Conservation (phyloP, 805 yeast genomes). For the Yamadazyma tumulicola region DNA sequence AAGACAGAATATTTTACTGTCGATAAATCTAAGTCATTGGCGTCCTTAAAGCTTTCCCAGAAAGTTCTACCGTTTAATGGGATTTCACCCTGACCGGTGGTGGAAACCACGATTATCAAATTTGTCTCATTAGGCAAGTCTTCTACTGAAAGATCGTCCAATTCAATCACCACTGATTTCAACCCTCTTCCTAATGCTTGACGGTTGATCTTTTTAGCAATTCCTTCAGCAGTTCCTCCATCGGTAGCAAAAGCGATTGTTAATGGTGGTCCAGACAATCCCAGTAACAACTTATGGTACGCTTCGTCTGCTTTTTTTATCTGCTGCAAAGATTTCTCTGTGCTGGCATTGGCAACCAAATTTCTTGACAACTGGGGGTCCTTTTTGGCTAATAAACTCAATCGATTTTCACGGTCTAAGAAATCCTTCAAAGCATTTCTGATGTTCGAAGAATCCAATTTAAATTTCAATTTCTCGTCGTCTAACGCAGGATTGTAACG, state of each 20-base stretch:
- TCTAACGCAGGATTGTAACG: conserved; percentile 69
- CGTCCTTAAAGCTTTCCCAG: conserved; percentile 66
- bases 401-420: conserved; percentile 84
- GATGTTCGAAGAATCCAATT: conserved; percentile 79
- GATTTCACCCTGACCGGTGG: conserved; percentile 86
- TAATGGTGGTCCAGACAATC: conserved; percentile 88
- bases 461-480: conserved; percentile 56
- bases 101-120: conserved; percentile 65
- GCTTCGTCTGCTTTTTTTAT: conserved; percentile 71
- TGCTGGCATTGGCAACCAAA: conserved; percentile 57
- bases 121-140: conserved; percentile 70
- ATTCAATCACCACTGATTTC: conserved; percentile 59
- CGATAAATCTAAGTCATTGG: conserved; percentile 64
- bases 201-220: conserved; percentile 75
- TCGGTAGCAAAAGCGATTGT: conserved; percentile 86
- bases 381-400: conserved; percentile 68
- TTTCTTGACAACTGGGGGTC: conserved; percentile 77
- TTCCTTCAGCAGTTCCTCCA: conserved; percentile 81
- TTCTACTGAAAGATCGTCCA: conserved; percentile 71
- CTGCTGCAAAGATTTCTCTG: conserved; percentile 57
- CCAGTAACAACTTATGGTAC: conserved; percentile 71
- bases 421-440: conserved; percentile 73
- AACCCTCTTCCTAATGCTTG: conserved; percentile 80
- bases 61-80: conserved; percentile 76
- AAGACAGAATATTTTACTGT: conserved; percentile 58